These are phyloP conservation scores for Aureobasidium vineae DNA, from an alignment of 2,329 filamentous ascomycete genomes.

Conservation along the genomic window DNA sequence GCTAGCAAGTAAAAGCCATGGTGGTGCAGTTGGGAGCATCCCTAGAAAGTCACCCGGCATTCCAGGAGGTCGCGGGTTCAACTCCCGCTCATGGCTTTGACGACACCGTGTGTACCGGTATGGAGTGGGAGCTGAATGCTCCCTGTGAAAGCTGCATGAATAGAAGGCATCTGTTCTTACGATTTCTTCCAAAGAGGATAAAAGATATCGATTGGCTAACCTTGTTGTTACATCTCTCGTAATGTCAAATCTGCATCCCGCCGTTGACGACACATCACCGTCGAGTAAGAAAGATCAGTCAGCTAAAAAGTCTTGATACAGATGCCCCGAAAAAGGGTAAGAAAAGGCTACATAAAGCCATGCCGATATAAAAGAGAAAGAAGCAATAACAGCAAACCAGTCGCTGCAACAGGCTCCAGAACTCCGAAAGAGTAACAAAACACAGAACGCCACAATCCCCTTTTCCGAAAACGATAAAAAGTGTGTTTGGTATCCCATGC, in stretches of 20 bases:
- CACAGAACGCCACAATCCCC: not conserved
- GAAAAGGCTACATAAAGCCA: not conserved
- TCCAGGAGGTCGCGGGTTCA: not conserved
- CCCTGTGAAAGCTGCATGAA: too few relatives aligned
- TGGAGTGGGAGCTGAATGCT: too few relatives aligned
- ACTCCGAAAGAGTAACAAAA: not conserved
- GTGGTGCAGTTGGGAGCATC: not conserved
- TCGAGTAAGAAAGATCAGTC: too few relatives aligned
- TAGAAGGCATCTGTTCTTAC: too few relatives aligned
- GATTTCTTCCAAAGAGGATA: too few relatives aligned
- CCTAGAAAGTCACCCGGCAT: not conserved
- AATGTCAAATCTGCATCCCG: too few relatives aligned
- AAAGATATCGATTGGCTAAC: too few relatives aligned
- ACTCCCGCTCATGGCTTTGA: not conserved
- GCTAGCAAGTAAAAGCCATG: not conserved
- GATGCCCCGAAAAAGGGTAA: not conserved
- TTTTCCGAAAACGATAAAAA: not conserved
- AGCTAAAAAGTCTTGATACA: not conserved
- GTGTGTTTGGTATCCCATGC: not conserved
- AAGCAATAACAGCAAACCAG: not conserved
- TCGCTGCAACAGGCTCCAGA: not conserved
- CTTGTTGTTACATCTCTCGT: too few relatives aligned
- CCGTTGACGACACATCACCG: too few relatives aligned
- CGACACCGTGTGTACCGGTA: too few relatives aligned
- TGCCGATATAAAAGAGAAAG: not conserved